A percentile compares a stretch with the other conserved stretches of the same genome.
These are phyloP conservation scores for Axilococcus clingmanii DNA, from an alignment of 139 green algal species.

Conservation along the genomic window DNA sequence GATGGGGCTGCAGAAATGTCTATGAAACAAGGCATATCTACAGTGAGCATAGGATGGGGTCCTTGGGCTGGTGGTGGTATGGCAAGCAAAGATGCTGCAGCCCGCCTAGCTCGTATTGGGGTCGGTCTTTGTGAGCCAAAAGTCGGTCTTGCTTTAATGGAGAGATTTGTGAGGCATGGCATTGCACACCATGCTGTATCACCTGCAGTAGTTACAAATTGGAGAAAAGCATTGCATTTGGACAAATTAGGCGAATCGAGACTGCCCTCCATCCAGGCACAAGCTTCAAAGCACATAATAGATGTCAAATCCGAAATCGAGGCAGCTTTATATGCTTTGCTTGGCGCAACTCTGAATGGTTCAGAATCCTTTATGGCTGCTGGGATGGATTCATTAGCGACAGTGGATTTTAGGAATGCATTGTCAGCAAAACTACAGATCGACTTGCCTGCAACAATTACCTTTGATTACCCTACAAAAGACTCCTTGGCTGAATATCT, in stretches of 20 bases:
- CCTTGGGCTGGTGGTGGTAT: slow-evolving; percentile 33
- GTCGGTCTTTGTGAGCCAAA: slow-evolving; percentile 36
- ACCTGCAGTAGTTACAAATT: slow-evolving; percentile 3
- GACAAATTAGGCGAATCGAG: background rate
- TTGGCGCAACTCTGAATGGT: background rate
- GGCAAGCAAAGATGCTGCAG: slow-evolving; percentile 20
- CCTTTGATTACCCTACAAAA: slow-evolving; percentile 53
- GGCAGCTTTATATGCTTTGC: too few relatives aligned
- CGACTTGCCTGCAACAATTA: slow-evolving; percentile 24
- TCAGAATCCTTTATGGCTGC: slow-evolving; percentile 19
- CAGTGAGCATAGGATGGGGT: slow-evolving; percentile 8
- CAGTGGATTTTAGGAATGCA: slow-evolving; percentile 33
- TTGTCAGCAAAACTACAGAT: slow-evolving; percentile 7
- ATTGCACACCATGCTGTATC: too few relatives aligned
- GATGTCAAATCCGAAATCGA: background rate
- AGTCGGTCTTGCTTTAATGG: slow-evolving; percentile 38
- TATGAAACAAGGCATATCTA: slow-evolving; percentile 1
- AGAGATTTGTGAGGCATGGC: background rate
- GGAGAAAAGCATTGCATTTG: slow-evolving; percentile 5
- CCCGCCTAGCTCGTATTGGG: slow-evolving; percentile 41
- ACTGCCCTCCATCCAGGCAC: background rate
- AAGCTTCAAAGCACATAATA: background rate
- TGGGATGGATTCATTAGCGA: slow-evolving; percentile 56
- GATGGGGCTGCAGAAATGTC: slow-evolving; percentile 19
- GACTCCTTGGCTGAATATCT: slow-evolving; percentile 13